Percentiles rank a stretch among this genome's conserved stretches.
Conservation (phyloP, 164 flowering plant genomes). For the Cinnamomum chago region DNA sequence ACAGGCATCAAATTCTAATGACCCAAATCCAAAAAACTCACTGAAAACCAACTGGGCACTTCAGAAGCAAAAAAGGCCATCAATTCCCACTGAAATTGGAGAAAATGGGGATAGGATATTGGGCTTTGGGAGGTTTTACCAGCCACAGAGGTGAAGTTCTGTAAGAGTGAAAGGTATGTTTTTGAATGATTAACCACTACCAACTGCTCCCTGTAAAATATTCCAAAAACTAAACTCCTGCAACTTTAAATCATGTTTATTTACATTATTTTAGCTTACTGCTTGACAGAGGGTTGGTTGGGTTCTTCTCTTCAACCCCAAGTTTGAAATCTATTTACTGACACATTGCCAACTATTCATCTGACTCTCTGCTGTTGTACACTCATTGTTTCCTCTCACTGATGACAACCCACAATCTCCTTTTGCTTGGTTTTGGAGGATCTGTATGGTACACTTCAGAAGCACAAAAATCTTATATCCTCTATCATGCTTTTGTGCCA, state of each 20-base stretch:
- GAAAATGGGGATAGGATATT: conserved; percentile 11
- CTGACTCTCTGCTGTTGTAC: conserved; percentile 68
- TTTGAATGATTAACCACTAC: conserved; percentile 64
- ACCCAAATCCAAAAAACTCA: conserved; percentile 16
- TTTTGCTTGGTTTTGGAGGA: conserved; percentile 2
- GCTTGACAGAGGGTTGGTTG: neutral
- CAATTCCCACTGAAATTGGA: conserved; percentile 20
- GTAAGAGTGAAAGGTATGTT: conserved; percentile 32
- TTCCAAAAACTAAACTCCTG: conserved; percentile 41
- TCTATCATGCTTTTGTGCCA: neutral
- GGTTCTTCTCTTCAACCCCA: conserved; percentile 82
- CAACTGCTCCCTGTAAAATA: conserved; percentile 73
- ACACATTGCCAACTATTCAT: conserved; percentile 80
- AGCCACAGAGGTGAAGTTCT: conserved; percentile 37
- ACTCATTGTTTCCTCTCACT: conserved; percentile 50
- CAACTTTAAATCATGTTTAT: neutral
- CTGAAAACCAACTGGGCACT: conserved; percentile 43
- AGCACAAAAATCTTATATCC: neutral
- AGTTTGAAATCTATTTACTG: conserved; percentile 63
- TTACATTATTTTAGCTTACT: neutral
- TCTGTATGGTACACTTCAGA: neutral
- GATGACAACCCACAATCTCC: conserved; percentile 37
- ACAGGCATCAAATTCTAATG: conserved; percentile 50
- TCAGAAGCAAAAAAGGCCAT: conserved; percentile 42
- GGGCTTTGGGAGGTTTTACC: conserved; percentile 37